Conservation (phyloP, 441 rosid species). For the Daphne laureola region DNA sequence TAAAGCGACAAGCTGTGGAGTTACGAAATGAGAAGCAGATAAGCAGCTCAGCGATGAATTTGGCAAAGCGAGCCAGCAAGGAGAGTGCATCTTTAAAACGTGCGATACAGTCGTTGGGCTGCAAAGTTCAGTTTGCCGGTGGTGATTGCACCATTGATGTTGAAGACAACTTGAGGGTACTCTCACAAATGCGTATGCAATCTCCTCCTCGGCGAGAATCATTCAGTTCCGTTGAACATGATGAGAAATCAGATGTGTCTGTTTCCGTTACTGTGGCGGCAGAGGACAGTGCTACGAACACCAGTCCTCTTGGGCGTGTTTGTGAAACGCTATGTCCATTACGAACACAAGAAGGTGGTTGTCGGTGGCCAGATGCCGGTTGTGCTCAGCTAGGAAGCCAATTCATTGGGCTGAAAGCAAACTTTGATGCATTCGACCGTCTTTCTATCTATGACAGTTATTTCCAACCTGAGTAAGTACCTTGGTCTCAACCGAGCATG, state of each 20-base stretch:
- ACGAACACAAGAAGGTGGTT: conserved; percentile 67
- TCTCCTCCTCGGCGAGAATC: conserved; percentile 29
- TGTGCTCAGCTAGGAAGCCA: conserved; percentile 92
- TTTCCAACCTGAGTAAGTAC: conserved; percentile 47
- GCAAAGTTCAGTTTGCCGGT: conserved; percentile 67
- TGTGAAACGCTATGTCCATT: conserved; percentile 80
- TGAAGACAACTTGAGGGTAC: conserved; percentile 29
- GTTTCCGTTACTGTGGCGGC: conserved; percentile 58
- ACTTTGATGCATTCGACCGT: conserved; percentile 82
- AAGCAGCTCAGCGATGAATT: conserved; percentile 50
- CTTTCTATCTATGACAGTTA: conserved; percentile 75
- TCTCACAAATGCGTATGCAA: conserved; percentile 17
- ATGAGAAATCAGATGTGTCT: conserved; percentile 63
- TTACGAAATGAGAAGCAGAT: conserved; percentile 61
- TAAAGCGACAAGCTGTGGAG: conserved; percentile 63
- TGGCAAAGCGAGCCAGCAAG: conserved; percentile 65
- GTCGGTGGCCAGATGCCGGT: conserved; percentile 87
- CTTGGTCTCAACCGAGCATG: conserved; percentile 4
- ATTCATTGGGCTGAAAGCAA: conserved; percentile 73
- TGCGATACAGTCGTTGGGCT: conserved; percentile 81
- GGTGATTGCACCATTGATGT: conserved; percentile 57
- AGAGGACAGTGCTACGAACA: conserved; percentile 34
- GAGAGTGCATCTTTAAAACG: conserved; percentile 71
- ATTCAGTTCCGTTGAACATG: conserved; percentile 17
- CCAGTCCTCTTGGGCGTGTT: conserved; percentile 29